Percentiles rank a stretch among this genome's conserved stretches.
Conservation (phyloP, 208 protist genomes). For the Crithidia expoeki region DNA sequence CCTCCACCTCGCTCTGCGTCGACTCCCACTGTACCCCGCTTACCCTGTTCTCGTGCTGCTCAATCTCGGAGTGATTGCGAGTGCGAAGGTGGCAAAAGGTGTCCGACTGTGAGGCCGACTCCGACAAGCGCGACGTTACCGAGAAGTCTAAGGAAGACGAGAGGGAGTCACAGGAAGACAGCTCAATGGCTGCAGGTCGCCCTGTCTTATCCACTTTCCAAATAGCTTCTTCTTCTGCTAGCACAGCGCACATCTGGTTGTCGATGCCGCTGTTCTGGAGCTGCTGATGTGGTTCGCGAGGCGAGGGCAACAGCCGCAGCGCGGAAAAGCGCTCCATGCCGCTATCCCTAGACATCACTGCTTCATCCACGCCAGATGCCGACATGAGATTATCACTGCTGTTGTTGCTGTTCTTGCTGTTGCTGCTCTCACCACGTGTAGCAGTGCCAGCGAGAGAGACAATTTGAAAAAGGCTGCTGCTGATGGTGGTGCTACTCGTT, state of each 20-base stretch:
- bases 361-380: not conserved
- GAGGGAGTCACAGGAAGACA: not conserved
- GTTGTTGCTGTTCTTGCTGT: not conserved
- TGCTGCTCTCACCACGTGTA: not conserved
- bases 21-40: constrained; percentile 23
- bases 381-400: too few relatives aligned
- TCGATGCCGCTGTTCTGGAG: not conserved
- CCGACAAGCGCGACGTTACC: not conserved
- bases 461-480: not conserved
- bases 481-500: not conserved
- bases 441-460: not conserved
- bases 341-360: not conserved
- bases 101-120: constrained; percentile 12
- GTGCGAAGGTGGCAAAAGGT: constrained; percentile 35
- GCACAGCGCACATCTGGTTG: too few relatives aligned
- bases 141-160: not conserved
- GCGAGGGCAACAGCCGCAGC: not conserved
- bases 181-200: too few relatives aligned
- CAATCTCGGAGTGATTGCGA: constrained; percentile 17
- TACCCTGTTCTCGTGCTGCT: constrained; percentile 14
- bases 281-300: not conserved
- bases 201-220: too few relatives aligned
- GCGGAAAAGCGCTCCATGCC: not conserved
- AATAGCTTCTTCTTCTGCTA: too few relatives aligned
- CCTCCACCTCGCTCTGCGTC: constrained; percentile 39